Percentiles rank a stretch among this genome's conserved stretches.
Evolutionary conservation across 371 early-diverging fungal genomes (phyloP).

Genomic region (Smittium culicis): DNA sequence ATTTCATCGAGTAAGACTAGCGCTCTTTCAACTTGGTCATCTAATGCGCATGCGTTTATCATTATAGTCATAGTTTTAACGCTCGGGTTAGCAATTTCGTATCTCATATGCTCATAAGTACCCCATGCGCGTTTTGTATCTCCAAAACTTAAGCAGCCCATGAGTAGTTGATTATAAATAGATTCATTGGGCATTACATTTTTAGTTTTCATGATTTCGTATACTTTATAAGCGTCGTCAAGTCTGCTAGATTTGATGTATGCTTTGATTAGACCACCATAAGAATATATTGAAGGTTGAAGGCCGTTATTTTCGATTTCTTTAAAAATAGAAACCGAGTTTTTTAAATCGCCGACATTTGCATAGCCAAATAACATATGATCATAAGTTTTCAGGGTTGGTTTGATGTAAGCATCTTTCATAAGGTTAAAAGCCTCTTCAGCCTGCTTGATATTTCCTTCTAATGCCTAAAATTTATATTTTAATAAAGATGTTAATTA

Average conservation of each 20-base stretch:
- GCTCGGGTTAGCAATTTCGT: conserved; percentile 60
- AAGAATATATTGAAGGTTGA: conserved; percentile 47
- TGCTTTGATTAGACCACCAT: conserved; percentile 55
- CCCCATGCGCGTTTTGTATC: conserved; percentile 71
- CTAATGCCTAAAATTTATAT: conserved; percentile 9
- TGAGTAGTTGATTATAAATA: conserved; percentile 64
- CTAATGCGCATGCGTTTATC: conserved; percentile 79
- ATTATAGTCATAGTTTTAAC: conserved; percentile 67
- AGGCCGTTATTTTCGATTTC: conserved; percentile 37
- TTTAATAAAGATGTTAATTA: not conserved
- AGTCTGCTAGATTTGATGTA: conserved; percentile 41
- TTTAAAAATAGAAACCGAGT: conserved; percentile 39
- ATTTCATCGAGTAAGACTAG: conserved; percentile 73
- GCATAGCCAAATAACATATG: conserved; percentile 71
- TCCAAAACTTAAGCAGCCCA: conserved; percentile 57
- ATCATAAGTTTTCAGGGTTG: conserved; percentile 50
- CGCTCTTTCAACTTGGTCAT: conserved; percentile 61
- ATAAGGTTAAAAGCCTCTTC: conserved; percentile 54
- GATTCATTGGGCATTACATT: conserved; percentile 40
- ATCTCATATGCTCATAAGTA: conserved; percentile 77
- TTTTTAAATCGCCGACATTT: conserved; percentile 44
- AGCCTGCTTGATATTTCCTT: conserved; percentile 49
- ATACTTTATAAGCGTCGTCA: conserved; percentile 56
- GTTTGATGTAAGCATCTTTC: conserved; percentile 42
- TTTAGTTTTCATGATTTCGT: conserved; percentile 49